phyloP scores from a whole-genome alignment of 495 filamentous ascomycete species.

The Penicillium coprophilum region DNA sequence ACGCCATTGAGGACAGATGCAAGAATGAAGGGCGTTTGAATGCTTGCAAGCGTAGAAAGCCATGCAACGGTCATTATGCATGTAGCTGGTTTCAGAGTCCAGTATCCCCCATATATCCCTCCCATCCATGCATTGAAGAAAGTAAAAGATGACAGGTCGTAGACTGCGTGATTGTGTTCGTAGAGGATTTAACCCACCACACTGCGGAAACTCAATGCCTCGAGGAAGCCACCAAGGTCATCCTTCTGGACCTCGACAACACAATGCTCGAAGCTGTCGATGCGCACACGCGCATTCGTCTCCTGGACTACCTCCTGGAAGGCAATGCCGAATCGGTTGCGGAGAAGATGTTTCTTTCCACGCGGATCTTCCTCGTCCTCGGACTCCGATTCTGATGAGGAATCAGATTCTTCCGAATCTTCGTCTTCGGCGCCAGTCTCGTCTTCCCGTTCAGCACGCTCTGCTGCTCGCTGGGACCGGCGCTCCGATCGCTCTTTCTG shows the following conservation, averaged over 20 bases:
- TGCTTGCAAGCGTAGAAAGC: constrained; percentile 21
- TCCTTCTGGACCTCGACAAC: constrained; percentile 97
- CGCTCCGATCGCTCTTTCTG: constrained; percentile 65
- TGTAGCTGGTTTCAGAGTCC: constrained; percentile 14
- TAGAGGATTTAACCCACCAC: constrained; percentile 68
- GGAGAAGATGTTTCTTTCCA: constrained; percentile 61
- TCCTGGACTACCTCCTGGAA: constrained; percentile 94
- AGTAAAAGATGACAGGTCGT: constrained; percentile 30
- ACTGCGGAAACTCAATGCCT: constrained; percentile 85
- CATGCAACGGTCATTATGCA: constrained; percentile 25
- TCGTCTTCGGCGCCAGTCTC: constrained; percentile 55
- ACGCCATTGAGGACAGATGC: constrained; percentile 29
- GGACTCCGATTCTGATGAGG: constrained; percentile 55
- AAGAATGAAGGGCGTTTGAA: constrained; percentile 22
- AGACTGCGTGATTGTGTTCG: constrained; percentile 29
- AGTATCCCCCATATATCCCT: constrained; percentile 19
- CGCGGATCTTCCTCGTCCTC: constrained; percentile 60
- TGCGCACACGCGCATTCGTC: constrained; percentile 84
- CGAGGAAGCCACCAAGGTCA: constrained; percentile 86
- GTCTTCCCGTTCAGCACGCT: constrained; percentile 49
- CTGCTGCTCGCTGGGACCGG: constrained; percentile 42
- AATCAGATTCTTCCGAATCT: constrained; percentile 61
- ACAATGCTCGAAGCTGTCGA: constrained; percentile 96
- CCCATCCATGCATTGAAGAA: constrained; percentile 18
- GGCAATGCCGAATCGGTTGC: constrained; percentile 89